Conservation (phyloP, 176 grass and related monocot genomes). For the Eremochloa ophiuroides region DNA sequence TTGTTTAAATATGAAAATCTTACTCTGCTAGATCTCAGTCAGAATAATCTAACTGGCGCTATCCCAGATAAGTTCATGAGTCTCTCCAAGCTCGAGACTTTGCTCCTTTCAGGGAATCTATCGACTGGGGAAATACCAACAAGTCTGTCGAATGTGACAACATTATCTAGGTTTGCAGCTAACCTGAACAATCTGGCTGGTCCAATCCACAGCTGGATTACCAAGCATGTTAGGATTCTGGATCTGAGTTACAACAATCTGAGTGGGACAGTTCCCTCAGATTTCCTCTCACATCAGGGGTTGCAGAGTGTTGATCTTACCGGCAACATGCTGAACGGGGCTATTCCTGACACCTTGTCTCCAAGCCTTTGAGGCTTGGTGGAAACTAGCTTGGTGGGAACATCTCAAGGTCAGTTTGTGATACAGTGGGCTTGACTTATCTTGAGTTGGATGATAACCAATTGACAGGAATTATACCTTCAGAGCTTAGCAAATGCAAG, state of each 20-base stretch:
- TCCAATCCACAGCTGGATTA: background rate
- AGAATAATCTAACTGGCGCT: constrained; percentile 34
- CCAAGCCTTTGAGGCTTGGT: constrained; percentile 39
- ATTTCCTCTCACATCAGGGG: constrained; percentile 11
- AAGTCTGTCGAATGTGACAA: constrained; percentile 8
- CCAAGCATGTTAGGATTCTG: constrained; percentile 36
- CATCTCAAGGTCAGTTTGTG: constrained; percentile 41
- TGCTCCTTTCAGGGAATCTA: constrained; percentile 50
- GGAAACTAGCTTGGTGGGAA: constrained; percentile 27
- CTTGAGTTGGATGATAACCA: constrained; percentile 64
- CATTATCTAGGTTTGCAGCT: constrained; percentile 45
- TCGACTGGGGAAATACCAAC: constrained; percentile 17
- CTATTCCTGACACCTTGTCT: constrained; percentile 35
- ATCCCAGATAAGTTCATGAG: constrained; percentile 21
- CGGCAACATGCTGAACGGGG: background rate
- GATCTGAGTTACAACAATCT: constrained; percentile 72
- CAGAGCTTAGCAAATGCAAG: constrained; percentile 29
- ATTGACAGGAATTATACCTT: constrained; percentile 31
- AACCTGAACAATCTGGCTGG: constrained; percentile 54
- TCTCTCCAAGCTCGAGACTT: constrained; percentile 34
- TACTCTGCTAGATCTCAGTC: constrained; percentile 53
- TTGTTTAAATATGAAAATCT: constrained; percentile 27
- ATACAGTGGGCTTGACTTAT: constrained; percentile 16
- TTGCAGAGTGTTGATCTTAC: constrained; percentile 61
- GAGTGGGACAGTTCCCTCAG: constrained; percentile 26